phyloP scores from a whole-genome alignment of 257 asterid genomes.

The Solanum corneliomulleri region DNA sequence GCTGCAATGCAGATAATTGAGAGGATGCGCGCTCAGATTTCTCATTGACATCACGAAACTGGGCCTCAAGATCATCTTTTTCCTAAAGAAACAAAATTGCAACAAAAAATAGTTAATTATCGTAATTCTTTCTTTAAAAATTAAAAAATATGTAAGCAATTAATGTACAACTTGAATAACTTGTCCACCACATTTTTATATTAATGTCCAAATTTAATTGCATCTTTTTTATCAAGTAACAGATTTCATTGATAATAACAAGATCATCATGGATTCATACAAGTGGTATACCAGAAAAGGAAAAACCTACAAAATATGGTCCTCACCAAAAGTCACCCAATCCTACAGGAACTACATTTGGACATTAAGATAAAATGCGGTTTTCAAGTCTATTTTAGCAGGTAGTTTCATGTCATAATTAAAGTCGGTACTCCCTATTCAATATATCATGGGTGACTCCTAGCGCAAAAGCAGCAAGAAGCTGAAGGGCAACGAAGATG shows the following conservation, averaged over 20 bases:
- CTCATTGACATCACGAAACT: slow-evolving; percentile 67
- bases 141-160: not conserved
- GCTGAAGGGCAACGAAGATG: not conserved
- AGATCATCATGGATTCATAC: not conserved
- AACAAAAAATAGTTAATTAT: not conserved
- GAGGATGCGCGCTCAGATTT: slow-evolving; percentile 73
- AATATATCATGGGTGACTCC: not conserved
- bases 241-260: not conserved
- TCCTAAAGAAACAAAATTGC: slow-evolving; percentile 39
- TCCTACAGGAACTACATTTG: not conserved
- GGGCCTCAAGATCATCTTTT: slow-evolving; percentile 86
- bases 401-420: not conserved
- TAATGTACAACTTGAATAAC: not conserved
- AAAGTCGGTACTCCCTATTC: not conserved
- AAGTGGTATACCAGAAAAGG: not conserved
- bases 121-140: not conserved
- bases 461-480: not conserved
- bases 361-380: not conserved
- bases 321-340: not conserved
- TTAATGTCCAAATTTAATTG: not conserved
- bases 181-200: not conserved
- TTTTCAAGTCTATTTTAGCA: not conserved
- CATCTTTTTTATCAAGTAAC: not conserved
- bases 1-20: slow-evolving; percentile 66
- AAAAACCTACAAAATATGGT: not conserved